phyloP scores from a whole-genome alignment of 306 rosid genomes.

The Lathyrus aphaca region DNA sequence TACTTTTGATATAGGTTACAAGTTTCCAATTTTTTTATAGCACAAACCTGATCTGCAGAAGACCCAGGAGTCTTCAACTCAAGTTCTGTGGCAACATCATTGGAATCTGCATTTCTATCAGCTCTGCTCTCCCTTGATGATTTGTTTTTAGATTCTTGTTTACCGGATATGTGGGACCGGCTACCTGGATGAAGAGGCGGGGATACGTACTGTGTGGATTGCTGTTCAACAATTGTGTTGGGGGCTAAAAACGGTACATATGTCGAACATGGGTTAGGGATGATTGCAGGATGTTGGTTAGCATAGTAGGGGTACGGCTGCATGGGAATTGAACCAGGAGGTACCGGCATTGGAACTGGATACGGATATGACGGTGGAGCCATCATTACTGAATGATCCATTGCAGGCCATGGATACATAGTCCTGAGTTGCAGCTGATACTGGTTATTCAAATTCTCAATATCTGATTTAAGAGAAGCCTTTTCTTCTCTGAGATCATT shows the following conservation, averaged over 20 bases:
- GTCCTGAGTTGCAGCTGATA: constrained; percentile 83
- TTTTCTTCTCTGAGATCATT: constrained; percentile 97
- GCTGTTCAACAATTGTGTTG: constrained; percentile 66
- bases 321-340: constrained; percentile 76
- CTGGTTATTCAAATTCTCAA: constrained; percentile 75
- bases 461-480: constrained; percentile 78
- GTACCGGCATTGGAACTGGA: constrained; percentile 72
- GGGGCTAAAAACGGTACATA: constrained; percentile 70
- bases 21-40: not conserved
- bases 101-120: constrained; percentile 56
- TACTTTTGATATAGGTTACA: constrained; percentile 22
- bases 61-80: constrained; percentile 87
- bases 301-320: constrained; percentile 75
- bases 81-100: constrained; percentile 65
- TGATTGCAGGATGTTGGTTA: constrained; percentile 66
- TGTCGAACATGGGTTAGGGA: constrained; percentile 78
- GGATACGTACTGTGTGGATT: constrained; percentile 52
- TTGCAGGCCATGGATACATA: constrained; percentile 79
- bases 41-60: constrained; percentile 69
- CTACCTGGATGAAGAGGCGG: constrained; percentile 58
- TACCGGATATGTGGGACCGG: constrained; percentile 51
- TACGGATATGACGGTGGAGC: constrained; percentile 80
- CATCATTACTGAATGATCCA: constrained; percentile 80
- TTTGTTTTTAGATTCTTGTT: constrained; percentile 60
- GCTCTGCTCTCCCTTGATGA: constrained; percentile 59